Evolutionary conservation across 306 rosid species (phyloP).

Genomic region (Castanea sativa): DNA sequence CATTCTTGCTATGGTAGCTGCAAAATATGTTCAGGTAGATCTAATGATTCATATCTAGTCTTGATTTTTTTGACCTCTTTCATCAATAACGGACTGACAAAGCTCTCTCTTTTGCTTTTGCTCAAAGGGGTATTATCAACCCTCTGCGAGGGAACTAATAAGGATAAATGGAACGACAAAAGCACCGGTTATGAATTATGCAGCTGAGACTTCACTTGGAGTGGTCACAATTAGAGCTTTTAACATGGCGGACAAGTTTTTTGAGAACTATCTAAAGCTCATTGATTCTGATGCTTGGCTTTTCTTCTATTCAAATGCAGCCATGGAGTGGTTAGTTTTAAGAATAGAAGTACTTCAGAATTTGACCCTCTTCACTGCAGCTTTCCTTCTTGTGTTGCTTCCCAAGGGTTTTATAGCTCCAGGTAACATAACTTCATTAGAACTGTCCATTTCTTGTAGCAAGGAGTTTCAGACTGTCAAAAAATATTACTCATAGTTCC

Average conservation of each 20-base stretch:
- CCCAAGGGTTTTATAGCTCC: slow-evolving; percentile 59
- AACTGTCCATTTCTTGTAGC: background rate
- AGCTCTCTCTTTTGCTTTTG: background rate
- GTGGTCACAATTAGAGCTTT: slow-evolving; percentile 78
- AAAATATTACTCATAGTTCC: background rate
- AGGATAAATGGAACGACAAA: slow-evolving; percentile 89
- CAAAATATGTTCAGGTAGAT: slow-evolving; percentile 53
- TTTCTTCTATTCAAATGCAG: slow-evolving; percentile 62
- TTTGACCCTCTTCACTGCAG: slow-evolving; percentile 61
- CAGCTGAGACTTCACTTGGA: slow-evolving; percentile 79
- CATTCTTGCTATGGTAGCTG: slow-evolving; percentile 48
- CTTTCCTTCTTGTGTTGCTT: slow-evolving; percentile 52
- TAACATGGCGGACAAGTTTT: slow-evolving; percentile 49
- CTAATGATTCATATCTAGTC: background rate
- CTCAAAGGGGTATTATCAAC: slow-evolving; percentile 62
- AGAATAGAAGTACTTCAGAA: slow-evolving; percentile 70
- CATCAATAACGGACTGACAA: background rate
- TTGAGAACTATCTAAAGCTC: slow-evolving; percentile 47
- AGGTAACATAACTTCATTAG: slow-evolving; percentile 29
- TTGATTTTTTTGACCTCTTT: background rate
- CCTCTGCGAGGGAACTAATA: slow-evolving; percentile 68
- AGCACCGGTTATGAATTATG: slow-evolving; percentile 80
- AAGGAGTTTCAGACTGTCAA: background rate
- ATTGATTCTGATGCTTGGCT: slow-evolving; percentile 67
- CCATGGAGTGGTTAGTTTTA: slow-evolving; percentile 63